A percentile compares a stretch with the other conserved stretches of the same genome.
Conservation (phyloP, 768 basidiomycete genomes). For the Saitozyma sp. region DNA sequence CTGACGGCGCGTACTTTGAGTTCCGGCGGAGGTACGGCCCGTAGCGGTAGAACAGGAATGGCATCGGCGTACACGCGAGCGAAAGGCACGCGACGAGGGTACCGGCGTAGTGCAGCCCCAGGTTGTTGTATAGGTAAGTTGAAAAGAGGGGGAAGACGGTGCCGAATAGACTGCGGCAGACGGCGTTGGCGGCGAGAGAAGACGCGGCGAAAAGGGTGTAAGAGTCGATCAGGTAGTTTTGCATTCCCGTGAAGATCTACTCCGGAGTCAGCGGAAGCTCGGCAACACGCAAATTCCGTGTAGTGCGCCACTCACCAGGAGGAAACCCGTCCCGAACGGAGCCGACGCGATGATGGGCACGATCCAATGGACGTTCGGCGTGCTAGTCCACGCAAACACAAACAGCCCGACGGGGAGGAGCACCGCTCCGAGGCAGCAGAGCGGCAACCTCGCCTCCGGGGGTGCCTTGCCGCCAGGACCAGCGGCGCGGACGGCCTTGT, state of each 20-base stretch:
- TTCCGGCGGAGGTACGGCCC: slow-evolving; percentile 59
- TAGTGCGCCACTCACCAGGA: slow-evolving; percentile 63
- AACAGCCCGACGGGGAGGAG: slow-evolving; percentile 59
- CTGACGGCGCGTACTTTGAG: slow-evolving; percentile 24
- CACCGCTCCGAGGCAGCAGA: slow-evolving; percentile 61
- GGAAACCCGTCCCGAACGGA: slow-evolving; percentile 63
- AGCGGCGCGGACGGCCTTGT: slow-evolving; percentile 55
- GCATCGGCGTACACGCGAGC: slow-evolving; percentile 35
- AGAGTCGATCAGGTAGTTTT: slow-evolving; percentile 66
- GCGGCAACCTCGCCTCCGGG: slow-evolving; percentile 68
- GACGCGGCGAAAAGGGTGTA: slow-evolving; percentile 66
- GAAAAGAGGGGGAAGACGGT: slow-evolving; percentile 46
- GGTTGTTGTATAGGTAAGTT: slow-evolving; percentile 46
- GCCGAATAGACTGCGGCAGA: slow-evolving; percentile 65
- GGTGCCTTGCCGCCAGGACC: slow-evolving; percentile 37
- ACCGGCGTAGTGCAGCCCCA: slow-evolving; percentile 46
- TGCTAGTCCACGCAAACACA: slow-evolving; percentile 35
- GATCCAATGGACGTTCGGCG: slow-evolving; percentile 61
- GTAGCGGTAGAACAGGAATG: slow-evolving; percentile 67
- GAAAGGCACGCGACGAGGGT: slow-evolving; percentile 38
- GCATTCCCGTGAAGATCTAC: slow-evolving; percentile 36
- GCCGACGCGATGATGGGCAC: slow-evolving; percentile 60
- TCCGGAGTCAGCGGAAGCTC: slow-evolving; percentile 56
- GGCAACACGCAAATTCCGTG: slow-evolving; percentile 57
- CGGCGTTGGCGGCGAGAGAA: slow-evolving; percentile 68